These are phyloP conservation scores for Rhizopogon roseolus DNA, from an alignment of 768 basidiomycete genomes.

Conservation along the genomic window DNA sequence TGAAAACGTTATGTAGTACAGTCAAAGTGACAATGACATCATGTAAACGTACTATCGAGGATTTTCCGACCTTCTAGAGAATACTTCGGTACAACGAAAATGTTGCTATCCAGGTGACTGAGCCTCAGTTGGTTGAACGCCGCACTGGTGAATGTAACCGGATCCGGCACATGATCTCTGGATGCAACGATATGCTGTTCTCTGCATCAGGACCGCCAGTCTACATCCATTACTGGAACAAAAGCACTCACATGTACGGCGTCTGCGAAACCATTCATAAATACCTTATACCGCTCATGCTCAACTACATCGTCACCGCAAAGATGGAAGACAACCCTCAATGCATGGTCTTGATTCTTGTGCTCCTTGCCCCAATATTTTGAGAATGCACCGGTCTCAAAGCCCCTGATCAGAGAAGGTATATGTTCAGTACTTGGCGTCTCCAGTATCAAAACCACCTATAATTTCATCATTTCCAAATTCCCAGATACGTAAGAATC, in stretches of 20 bases:
- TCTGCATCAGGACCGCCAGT: not conserved
- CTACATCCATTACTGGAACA: not conserved
- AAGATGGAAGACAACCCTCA: conserved; percentile 61
- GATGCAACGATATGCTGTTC: conserved; percentile 76
- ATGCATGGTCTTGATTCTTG: conserved; percentile 37
- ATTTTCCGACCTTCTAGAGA: conserved; percentile 34
- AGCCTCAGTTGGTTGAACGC: conserved; percentile 71
- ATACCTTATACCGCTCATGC: conserved; percentile 61
- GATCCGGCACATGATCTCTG: conserved; percentile 53
- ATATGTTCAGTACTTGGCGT: not conserved
- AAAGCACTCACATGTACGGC: conserved; percentile 50
- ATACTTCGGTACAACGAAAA: conserved; percentile 70
- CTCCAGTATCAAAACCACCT: not conserved
- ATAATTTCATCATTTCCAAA: conserved; percentile 24
- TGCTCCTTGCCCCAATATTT: conserved; percentile 41
- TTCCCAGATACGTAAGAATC: not conserved
- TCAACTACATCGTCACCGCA: conserved; percentile 68
- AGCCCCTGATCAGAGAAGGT: conserved; percentile 42
- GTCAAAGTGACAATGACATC: not conserved
- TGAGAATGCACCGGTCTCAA: conserved; percentile 44
- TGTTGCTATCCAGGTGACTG: conserved; percentile 59
- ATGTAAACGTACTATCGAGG: conserved; percentile 28
- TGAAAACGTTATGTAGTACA: conserved; percentile 12
- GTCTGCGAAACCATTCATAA: conserved; percentile 65
- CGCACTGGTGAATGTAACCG: conserved; percentile 69